Evolutionary conservation across 805 yeast genomes (phyloP), one percentile per base, ranked within the genome.

Genomic region (Yamadazyma laniorum): DNA sequence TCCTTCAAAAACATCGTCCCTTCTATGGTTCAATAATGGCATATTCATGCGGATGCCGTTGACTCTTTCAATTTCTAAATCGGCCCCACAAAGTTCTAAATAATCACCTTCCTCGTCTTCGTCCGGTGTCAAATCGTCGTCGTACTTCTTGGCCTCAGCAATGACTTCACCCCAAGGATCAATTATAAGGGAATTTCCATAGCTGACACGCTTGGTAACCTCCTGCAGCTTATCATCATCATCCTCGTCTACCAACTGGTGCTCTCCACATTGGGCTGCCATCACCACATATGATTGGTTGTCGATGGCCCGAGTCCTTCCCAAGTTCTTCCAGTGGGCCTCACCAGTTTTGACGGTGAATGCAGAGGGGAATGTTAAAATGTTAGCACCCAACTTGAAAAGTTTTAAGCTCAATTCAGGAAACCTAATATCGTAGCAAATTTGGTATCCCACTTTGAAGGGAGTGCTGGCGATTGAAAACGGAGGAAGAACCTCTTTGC

Each of bases 301-400:
- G 55, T 90, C 96, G 9, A 91, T 74, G 3, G 98, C 98, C 33
- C 97, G 67, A 0, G 95, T 83, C 18, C 79, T 70, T 1, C 87
- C 96, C 35, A 91, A 66, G 1, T 77, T 58, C 37, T 79, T 79
- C 95, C 97, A 91, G 54, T 91, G 99, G 1, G 91, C 87, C 35
- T 79, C 79, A 1, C 99, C 99, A 0, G 98, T 91, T 46, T 81
- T 80, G 55, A 85, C 76, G 0, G 96, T 93, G 70, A 95, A 93
- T 0, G 98, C 98, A 18, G 95, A 82, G 0, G 99, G 98, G 51
- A 69, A 91, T 2, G 91, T 75, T 27, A 91, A 50, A 16, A 91
- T 65, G 41, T 86, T 74, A 1, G 96, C 95, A 3, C 96, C 95
- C 36, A 63, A 50, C 7, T 75, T 55, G 35, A 95, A 65, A 25